phyloP scores from a whole-genome alignment of 208 protist species.

The Phytomonas sp. region DNA sequence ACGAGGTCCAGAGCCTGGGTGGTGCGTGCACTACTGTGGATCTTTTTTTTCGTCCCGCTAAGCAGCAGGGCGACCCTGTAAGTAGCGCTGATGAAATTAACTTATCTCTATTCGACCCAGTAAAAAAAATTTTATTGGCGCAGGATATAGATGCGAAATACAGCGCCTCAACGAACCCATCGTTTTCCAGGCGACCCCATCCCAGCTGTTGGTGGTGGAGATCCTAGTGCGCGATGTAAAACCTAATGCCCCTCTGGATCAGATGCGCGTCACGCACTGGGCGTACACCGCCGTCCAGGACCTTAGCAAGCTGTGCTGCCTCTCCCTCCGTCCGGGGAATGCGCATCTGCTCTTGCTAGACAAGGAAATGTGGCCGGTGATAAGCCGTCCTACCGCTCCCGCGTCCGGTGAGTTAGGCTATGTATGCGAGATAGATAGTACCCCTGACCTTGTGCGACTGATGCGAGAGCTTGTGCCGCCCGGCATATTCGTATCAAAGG shows the following conservation, averaged over 20 bases:
- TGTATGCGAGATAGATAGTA: constrained; percentile 22
- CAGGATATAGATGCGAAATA: constrained; percentile 41
- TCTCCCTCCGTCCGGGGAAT: constrained; percentile 47
- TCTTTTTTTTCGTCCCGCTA: constrained; percentile 22
- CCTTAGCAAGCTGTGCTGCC: constrained; percentile 10
- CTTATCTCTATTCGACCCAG: constrained; percentile 59
- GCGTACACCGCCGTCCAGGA: constrained; percentile 29
- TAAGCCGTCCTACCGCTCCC: constrained; percentile 18
- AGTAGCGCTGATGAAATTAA: constrained; percentile 41
- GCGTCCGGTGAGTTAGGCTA: constrained; percentile 24
- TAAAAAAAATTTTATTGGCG: constrained; percentile 53
- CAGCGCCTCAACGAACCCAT: constrained; percentile 25
- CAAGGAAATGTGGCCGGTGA: constrained; percentile 40
- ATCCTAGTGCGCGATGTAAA: constrained; percentile 34
- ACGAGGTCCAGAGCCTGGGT: constrained; percentile 25
- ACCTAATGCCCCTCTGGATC: constrained; percentile 21
- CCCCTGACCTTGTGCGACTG: constrained; percentile 30
- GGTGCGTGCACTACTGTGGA: constrained; percentile 28
- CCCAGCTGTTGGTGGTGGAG: constrained; percentile 64
- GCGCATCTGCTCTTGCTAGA: constrained; percentile 65
- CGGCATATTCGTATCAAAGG: constrained; percentile 64
- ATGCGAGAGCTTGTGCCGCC: constrained; percentile 71
- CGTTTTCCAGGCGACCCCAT: constrained; percentile 42
- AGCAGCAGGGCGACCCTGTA: constrained; percentile 17
- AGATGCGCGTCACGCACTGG: constrained; percentile 55